These are phyloP conservation scores for Panellus pusillus DNA, from an alignment of 768 basidiomycete species.

Conservation along the genomic window DNA sequence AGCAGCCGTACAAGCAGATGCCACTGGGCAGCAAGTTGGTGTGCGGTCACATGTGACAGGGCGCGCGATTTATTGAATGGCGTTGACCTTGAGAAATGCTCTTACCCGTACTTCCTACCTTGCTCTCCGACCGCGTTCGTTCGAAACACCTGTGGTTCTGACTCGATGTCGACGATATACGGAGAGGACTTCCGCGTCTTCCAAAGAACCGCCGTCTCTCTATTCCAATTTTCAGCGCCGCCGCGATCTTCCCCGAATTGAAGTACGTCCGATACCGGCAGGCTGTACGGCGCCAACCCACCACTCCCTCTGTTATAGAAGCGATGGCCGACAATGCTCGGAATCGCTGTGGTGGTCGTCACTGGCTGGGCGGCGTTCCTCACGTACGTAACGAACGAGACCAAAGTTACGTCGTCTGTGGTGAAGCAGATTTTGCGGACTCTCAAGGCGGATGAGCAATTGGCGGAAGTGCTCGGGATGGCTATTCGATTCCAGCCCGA, in stretches of 20 bases:
- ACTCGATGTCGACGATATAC: constrained; percentile 3
- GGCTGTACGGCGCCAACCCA: too few species aligned
- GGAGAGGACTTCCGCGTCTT: not conserved
- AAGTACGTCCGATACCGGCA: constrained; percentile 5
- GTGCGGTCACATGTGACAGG: too few species aligned
- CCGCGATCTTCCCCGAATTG: constrained; percentile 18
- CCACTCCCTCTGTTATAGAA: constrained; percentile 28
- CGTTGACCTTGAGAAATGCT: constrained; percentile 6
- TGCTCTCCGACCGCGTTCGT: not conserved
- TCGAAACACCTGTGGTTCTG: not conserved
- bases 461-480: constrained; percentile 60
- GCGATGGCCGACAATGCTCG: constrained; percentile 61
- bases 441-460: constrained; percentile 49
- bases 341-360: constrained; percentile 50
- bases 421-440: constrained; percentile 65
- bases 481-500: constrained; percentile 63
- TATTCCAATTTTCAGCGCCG: constrained; percentile 17
- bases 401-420: constrained; percentile 74
- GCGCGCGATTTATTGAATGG: not conserved
- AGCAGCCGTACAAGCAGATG: too few species aligned
- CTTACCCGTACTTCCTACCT: not conserved
- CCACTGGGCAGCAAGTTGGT: too few species aligned
- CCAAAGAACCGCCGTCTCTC: constrained; percentile 9
- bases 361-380: constrained; percentile 70
- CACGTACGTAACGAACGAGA: constrained; percentile 71